These are phyloP conservation scores for Obba rivulosa DNA, from an alignment of 768 basidiomycete species.

Conservation along the genomic window DNA sequence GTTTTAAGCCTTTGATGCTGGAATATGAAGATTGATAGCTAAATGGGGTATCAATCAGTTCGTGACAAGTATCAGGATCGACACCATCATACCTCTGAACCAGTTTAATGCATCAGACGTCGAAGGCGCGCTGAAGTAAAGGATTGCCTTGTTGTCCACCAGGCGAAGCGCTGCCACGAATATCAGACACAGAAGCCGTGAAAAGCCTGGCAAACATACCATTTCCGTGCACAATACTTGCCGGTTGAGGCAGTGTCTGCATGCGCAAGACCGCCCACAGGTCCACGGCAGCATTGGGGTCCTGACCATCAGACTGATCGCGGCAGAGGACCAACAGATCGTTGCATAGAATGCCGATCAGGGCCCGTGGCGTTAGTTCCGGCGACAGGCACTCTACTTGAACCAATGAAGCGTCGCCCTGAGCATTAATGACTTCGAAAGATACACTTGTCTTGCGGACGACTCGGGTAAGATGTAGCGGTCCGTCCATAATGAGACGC, in stretches of 20 bases:
- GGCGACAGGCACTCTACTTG: constrained; percentile 90
- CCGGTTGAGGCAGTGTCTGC: constrained; percentile 89
- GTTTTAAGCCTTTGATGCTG: constrained; percentile 66
- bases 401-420: constrained; percentile 73
- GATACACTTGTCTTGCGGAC: constrained; percentile 80
- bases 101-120: constrained; percentile 83
- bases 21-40: constrained; percentile 90
- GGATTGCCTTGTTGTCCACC: constrained; percentile 87
- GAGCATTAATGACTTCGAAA: constrained; percentile 74
- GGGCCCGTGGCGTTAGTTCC: constrained; percentile 72
- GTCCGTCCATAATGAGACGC: constrained; percentile 90
- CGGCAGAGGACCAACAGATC: constrained; percentile 90
- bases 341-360: constrained; percentile 84
- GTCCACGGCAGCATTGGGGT: constrained; percentile 71
- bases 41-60: not conserved
- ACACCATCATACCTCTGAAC: constrained; percentile 66
- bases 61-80: not conserved
- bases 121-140: constrained; percentile 83
- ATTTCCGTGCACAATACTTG: constrained; percentile 85
- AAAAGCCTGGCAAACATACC: constrained; percentile 35
- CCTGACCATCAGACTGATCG: constrained; percentile 77
- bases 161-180: constrained; percentile 62
- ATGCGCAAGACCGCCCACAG: constrained; percentile 96
- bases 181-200: not conserved
- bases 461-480: constrained; percentile 79